phyloP scores from a whole-genome alignment of 2,329 filamentous ascomycete genomes.

The Calonectria hawksworthii region DNA sequence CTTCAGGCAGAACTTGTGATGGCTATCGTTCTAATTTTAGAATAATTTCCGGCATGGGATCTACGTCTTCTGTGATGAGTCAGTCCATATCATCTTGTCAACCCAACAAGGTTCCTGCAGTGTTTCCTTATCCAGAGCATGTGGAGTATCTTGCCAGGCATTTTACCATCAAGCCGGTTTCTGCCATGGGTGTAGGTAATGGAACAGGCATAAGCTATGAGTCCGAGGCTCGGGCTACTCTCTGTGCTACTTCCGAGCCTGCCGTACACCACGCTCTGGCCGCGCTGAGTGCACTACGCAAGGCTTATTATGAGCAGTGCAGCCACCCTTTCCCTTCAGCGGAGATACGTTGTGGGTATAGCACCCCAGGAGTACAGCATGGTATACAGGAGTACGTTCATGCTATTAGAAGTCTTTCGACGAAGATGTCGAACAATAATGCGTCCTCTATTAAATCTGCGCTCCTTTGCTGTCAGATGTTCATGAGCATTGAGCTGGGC shows the following conservation, averaged over 20 bases:
- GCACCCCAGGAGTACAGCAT: not conserved
- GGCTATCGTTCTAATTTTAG: not conserved
- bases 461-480: constrained; percentile 25
- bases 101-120: not conserved
- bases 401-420: constrained; percentile 1
- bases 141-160: not conserved
- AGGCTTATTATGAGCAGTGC: not conserved
- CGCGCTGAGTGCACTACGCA: constrained; percentile 2
- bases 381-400: constrained; percentile 13
- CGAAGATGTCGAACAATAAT: not conserved
- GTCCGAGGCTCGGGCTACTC: constrained; percentile 7
- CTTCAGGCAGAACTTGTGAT: not conserved
- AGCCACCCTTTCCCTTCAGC: not conserved
- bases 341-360: not conserved
- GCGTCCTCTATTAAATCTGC: constrained; percentile 6
- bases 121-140: not conserved
- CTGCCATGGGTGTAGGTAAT: not conserved
- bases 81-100: not conserved
- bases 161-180: not conserved
- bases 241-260: constrained; percentile 18
- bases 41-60: not conserved
- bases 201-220: constrained; percentile 3
- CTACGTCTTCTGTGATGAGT: not conserved
- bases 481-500: constrained; percentile 21
- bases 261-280: constrained; percentile 14